A percentile compares a stretch with the other conserved stretches of the same genome.
Evolutionary conservation across 495 filamentous ascomycete species (phyloP).

Genomic region (Podospora anserina): DNA sequence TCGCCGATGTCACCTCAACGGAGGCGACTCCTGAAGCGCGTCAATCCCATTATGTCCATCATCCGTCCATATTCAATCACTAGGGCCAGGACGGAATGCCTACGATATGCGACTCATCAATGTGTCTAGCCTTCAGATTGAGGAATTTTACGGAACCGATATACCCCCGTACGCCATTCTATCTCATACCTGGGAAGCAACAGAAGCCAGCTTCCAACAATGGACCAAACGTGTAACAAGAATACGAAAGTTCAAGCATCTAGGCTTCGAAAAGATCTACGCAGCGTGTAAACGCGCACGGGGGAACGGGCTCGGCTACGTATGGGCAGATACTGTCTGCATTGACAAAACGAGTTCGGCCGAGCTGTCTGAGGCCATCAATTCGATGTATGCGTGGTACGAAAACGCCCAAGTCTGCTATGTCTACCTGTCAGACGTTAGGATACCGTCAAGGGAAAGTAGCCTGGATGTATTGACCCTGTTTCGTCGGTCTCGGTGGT

Average conservation of each 20-base stretch:
- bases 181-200: constrained; percentile 35
- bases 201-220: constrained; percentile 32
- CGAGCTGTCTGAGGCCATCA: constrained; percentile 41
- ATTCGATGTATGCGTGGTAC: constrained; percentile 35
- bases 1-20: no score
- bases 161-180: constrained; percentile 37
- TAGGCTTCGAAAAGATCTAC: constrained; percentile 32
- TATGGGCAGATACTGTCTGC: constrained; percentile 41
- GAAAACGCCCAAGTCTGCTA: constrained; percentile 22
- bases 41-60: no score
- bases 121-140: constrained; percentile 24
- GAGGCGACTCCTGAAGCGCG: no score
- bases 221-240: constrained; percentile 18
- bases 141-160: constrained; percentile 28
- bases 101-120: constrained; percentile 36
- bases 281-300: constrained; percentile 21
- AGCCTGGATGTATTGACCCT: no score
- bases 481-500: constrained; percentile 30
- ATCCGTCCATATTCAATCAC: no score
- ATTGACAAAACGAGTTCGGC: constrained; percentile 41
- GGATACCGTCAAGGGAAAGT: not conserved
- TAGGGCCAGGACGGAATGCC: no score
- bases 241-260: constrained; percentile 23
- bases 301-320: constrained; percentile 21
- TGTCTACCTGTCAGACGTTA: constrained; percentile 21